Base-by-base conservation (phyloP, 2,329 filamentous ascomycete genomes). In the Apiospora sp. region DNA sequence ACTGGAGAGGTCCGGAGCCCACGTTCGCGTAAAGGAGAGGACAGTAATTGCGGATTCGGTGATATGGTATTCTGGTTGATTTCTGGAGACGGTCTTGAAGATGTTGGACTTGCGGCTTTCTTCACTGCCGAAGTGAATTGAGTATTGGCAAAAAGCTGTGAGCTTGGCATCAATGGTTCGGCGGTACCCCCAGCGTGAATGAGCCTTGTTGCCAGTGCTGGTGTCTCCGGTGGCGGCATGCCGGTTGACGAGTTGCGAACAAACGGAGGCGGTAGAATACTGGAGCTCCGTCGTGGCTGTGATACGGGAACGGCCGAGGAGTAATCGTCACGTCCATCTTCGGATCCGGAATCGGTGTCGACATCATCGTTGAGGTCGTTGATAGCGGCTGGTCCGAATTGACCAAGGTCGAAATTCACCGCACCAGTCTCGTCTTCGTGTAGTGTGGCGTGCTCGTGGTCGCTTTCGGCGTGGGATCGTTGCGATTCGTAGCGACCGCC, bases 91-190 rank as follows among this genome's bases (percentile, higher is more conserved):
- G 89, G 89, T 14, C 88, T 83, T 1, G 88, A 90, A 1, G 88
- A 90, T 0, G 88, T 90, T 27, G 89, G 89, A 72, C 71, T 72
- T 16, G 88, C 90, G 67, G 82, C 79, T 34, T 81, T 83, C 76
- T 86, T 88, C 22, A 85, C 77, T 1, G 84, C 87, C 1, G 88
- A 89, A 1, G 89, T 89, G 34, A 41, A 64, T 74, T 89, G 89
- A 0, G 89, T 90, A 75, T 87, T 85, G 0, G 82, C 84, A 75
- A 91, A 91, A 12, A 91, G 81, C 77, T 91, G 88, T 10, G 87
- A 86, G n/a, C 58, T 64, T 4, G 34, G 34, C 58, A 64, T 64
- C 34, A 64, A 41, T 6, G 58, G 34, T 10, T 41, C 58, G 34
- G 58, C 34, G 19, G 58, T 24, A 37, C 19, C 58, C 13, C 58